Conservation (phyloP, 1,139 yeast genomes). For the Blastobotrys proliferans region DNA sequence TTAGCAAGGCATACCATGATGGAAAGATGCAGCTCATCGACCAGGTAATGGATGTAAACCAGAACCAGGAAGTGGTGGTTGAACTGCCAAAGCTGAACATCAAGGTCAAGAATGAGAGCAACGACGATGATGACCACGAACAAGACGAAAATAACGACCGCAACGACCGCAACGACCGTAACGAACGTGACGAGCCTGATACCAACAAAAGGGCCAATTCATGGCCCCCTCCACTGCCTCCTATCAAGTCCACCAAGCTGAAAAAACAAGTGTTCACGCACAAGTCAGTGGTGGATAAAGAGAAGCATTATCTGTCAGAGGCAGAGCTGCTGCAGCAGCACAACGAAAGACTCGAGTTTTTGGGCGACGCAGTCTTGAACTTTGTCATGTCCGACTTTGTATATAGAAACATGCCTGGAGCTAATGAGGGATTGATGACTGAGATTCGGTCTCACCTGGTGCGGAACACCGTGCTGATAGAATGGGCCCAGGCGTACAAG, state of each 20-base stretch:
- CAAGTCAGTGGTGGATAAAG: conserved; percentile 58
- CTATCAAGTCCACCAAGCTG: conserved; percentile 55
- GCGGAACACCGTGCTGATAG: conserved; percentile 66
- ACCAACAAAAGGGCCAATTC: conserved; percentile 1
- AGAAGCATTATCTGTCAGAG: conserved; percentile 48
- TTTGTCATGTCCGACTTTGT: conserved; percentile 65
- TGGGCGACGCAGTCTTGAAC: conserved; percentile 88
- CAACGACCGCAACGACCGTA: neutral
- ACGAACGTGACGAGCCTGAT: neutral
- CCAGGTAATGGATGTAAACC: conserved; percentile 6
- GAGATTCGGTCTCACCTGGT: conserved; percentile 66
- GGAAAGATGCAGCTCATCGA: conserved; percentile 49
- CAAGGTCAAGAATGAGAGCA: neutral
- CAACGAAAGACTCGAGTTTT: conserved; percentile 87
- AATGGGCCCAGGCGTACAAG: conserved; percentile 68
- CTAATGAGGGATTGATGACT: conserved; percentile 80
- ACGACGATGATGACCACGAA: neutral
- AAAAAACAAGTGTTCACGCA: conserved; percentile 76
- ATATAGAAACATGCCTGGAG: conserved; percentile 60
- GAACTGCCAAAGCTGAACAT: neutral
- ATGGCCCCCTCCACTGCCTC: conserved; percentile 67
- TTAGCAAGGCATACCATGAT: conserved; percentile 51
- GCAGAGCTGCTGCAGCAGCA: conserved; percentile 59
- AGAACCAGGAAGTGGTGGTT: neutral
- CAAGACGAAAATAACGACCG: neutral